Evolutionary conservation across 768 basidiomycete species (phyloP).

Genomic region (Russula abietina): DNA sequence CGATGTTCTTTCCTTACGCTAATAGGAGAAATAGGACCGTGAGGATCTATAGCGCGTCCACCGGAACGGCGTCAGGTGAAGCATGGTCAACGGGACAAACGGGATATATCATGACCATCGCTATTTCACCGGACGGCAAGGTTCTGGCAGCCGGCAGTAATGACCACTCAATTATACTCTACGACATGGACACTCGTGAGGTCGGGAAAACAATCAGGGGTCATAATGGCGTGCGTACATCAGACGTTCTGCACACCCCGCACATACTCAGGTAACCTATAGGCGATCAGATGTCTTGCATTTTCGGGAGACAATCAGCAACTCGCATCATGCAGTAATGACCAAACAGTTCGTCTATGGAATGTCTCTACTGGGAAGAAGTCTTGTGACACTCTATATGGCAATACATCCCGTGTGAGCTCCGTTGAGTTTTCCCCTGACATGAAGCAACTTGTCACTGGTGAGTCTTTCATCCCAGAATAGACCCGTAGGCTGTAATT

Average conservation of each 20-base stretch:
- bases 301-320: constrained; percentile 9
- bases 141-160: constrained; percentile 23
- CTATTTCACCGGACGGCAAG: constrained; percentile 28
- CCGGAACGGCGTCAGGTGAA: constrained; percentile 5
- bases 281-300: constrained; percentile 4
- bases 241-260: background rate
- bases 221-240: constrained; percentile 9
- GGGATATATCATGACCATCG: constrained; percentile 21
- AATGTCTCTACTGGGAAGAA: constrained; percentile 12
- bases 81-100: constrained; percentile 17
- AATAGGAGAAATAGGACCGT: constrained; percentile 8
- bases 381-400: constrained; percentile 12
- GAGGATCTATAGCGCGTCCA: constrained; percentile 15
- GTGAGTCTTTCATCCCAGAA: background rate
- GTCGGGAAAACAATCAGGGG: constrained; percentile 6
- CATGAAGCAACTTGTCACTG: constrained; percentile 18
- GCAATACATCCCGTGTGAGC: constrained; percentile 4
- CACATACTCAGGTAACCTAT: background rate
- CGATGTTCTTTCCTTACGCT: background rate
- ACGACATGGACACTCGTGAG: constrained; percentile 6
- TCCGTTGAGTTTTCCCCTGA: constrained; percentile 23
- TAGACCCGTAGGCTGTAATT: background rate
- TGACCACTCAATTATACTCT: constrained; percentile 9
- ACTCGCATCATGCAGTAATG: constrained; percentile 12
- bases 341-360: constrained; percentile 15